Conservation (phyloP, 768 basidiomycete genomes). For the Lyophyllum atratum region DNA sequence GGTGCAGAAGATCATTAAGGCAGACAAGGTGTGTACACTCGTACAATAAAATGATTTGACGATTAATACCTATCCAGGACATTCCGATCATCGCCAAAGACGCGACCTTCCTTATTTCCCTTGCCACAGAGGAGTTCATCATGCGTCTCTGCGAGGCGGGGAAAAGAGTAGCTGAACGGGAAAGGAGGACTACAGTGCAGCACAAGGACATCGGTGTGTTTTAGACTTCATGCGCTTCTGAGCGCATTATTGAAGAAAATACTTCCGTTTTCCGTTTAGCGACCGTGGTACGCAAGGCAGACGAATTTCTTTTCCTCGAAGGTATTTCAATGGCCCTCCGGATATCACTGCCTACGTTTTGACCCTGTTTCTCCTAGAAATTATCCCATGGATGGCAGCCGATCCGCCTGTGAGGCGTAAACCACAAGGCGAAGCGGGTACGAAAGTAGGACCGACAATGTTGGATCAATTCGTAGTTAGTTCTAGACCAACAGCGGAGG, state of each 20-base stretch:
- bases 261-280: slow-evolving; percentile 48
- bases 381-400: slow-evolving; percentile 52
- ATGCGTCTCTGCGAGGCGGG: slow-evolving; percentile 70
- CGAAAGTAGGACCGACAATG: slow-evolving; percentile 36
- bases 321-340: slow-evolving; percentile 39
- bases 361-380: slow-evolving; percentile 39
- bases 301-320: slow-evolving; percentile 80
- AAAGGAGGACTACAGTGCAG: slow-evolving; percentile 75
- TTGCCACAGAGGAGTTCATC: slow-evolving; percentile 90
- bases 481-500: slow-evolving; percentile 18
- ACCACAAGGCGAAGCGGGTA: slow-evolving; percentile 30
- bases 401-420: slow-evolving; percentile 48
- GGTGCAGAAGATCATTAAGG: slow-evolving; percentile 85
- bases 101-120: slow-evolving; percentile 74
- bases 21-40: slow-evolving; percentile 63
- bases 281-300: slow-evolving; percentile 60
- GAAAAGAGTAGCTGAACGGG: slow-evolving; percentile 68
- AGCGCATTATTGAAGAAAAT: not conserved
- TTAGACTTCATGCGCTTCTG: not conserved
- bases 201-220: slow-evolving; percentile 76
- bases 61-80: slow-evolving; percentile 46
- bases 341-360: not conserved
- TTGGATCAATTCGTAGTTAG: slow-evolving; percentile 52
- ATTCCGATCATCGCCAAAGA: slow-evolving; percentile 77
- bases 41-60: not conserved